Percentiles rank a stretch among this genome's conserved stretches.
Evolutionary conservation across 1,284 basidiomycete genomes (phyloP).

Genomic region (Cutaneotrichosporon curvatum): DNA sequence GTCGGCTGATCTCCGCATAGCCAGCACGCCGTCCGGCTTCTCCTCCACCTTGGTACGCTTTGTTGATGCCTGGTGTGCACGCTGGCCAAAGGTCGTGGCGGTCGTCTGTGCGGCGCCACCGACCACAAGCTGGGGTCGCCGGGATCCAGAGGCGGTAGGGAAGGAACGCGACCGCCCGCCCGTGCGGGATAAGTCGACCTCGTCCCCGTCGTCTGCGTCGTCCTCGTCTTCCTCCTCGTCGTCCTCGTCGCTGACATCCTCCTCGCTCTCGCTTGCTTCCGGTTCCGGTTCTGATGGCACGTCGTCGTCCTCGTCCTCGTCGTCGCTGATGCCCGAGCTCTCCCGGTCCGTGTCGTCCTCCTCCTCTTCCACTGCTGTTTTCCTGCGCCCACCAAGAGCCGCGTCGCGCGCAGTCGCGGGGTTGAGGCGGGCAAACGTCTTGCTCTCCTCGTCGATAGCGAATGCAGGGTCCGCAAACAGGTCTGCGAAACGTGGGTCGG

Average conservation of each 20-base stretch:
- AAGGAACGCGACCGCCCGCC: conserved; percentile 16
- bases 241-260: conserved; percentile 46
- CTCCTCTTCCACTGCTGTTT: conserved; percentile 81
- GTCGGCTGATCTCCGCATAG: conserved; percentile 39
- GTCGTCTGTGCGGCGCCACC: conserved; percentile 18
- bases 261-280: conserved; percentile 4
- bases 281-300: conserved; percentile 21
- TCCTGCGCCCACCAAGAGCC: conserved; percentile 44
- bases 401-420: conserved; percentile 59
- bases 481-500: conserved; percentile 81
- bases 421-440: conserved; percentile 86
- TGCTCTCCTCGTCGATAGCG: conserved; percentile 76
- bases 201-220: conserved; percentile 53
- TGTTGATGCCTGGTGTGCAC: conserved; percentile 29
- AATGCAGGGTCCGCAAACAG: conserved; percentile 93
- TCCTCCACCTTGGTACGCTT: conserved; percentile 19
- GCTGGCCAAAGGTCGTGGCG: conserved; percentile 42
- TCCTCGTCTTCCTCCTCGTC: conserved; percentile 49
- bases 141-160: conserved; percentile 19
- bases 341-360: conserved; percentile 75
- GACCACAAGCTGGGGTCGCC: conserved; percentile 31
- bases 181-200: conserved; percentile 38
- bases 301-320: conserved; percentile 34
- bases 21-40: conserved; percentile 32
- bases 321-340: conserved; percentile 59